phyloP scores from a whole-genome alignment of 106 monocot species.

The Triglochin maritima region DNA sequence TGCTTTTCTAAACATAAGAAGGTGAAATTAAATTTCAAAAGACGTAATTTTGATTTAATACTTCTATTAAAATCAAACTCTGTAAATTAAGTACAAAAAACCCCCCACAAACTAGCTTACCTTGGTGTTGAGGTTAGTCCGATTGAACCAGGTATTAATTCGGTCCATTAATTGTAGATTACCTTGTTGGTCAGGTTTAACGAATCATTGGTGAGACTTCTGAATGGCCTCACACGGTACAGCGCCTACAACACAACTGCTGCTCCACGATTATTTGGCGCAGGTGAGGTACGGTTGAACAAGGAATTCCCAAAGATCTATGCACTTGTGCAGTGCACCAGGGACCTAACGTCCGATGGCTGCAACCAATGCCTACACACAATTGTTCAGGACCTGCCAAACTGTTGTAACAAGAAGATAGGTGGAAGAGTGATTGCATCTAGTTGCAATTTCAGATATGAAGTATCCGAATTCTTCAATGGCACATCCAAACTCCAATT shows the following conservation, averaged over 20 bases:
- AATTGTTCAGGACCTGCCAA: not conserved
- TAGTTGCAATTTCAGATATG: too few relatives aligned
- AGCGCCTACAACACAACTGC: not conserved
- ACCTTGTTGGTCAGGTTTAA: conserved; percentile 1
- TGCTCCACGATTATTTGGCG: conserved; percentile 6
- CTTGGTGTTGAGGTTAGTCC: too few relatives aligned
- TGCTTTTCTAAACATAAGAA: too few relatives aligned
- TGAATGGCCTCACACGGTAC: not conserved
- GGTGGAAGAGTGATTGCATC: conserved; percentile 3
- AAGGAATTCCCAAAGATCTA: not conserved
- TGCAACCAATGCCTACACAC: conserved; percentile 10
- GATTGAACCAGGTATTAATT: not conserved
- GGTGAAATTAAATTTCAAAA: too few relatives aligned
- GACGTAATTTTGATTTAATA: too few relatives aligned
- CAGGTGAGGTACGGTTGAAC: not conserved
- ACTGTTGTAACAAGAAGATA: not conserved
- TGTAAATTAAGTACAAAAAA: too few relatives aligned
- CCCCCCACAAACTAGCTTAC: too few relatives aligned
- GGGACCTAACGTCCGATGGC: conserved; percentile 1
- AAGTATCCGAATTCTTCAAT: too few relatives aligned
- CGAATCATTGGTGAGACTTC: not conserved
- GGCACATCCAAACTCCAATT: too few relatives aligned
- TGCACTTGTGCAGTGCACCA: conserved; percentile 27
- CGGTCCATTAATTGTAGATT: not conserved
- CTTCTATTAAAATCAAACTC: too few relatives aligned